Evolutionary conservation across 1,284 basidiomycete genomes (phyloP).

Genomic region (Pseudozyma sp.): DNA sequence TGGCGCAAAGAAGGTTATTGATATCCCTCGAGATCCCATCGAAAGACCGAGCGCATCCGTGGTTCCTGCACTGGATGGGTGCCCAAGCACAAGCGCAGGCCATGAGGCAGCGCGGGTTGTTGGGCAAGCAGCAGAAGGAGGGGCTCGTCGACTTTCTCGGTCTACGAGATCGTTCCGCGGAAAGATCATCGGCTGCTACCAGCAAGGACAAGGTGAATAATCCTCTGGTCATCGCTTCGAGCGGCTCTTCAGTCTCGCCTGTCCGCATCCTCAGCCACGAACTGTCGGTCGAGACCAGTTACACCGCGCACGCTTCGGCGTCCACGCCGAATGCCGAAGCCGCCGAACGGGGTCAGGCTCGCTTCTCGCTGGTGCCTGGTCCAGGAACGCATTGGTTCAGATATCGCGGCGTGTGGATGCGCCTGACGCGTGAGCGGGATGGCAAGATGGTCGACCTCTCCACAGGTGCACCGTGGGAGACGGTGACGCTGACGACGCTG

Average conservation of each 20-base stretch:
- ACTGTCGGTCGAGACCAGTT: constrained; percentile 87
- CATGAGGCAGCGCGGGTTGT: constrained; percentile 56
- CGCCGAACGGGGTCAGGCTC: constrained; percentile 50
- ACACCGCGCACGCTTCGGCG: constrained; percentile 41
- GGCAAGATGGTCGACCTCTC: constrained; percentile 82
- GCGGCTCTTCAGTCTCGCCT: constrained; percentile 69
- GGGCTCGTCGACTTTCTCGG: constrained; percentile 60
- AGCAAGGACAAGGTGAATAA: constrained; percentile 22
- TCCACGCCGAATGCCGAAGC: constrained; percentile 42
- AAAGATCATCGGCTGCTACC: background rate
- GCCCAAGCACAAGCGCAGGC: constrained; percentile 69
- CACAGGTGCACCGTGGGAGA: constrained; percentile 96
- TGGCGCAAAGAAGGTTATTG: constrained; percentile 87
- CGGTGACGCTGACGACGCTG: constrained; percentile 91
- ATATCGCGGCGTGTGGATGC: constrained; percentile 92
- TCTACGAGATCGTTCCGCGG: constrained; percentile 29
- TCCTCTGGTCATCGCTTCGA: constrained; percentile 69
- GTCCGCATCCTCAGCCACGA: constrained; percentile 75
- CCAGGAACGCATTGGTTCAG: constrained; percentile 94
- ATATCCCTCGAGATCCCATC: constrained; percentile 97
- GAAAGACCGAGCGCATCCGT: constrained; percentile 92
- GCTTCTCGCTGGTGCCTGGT: constrained; percentile 93
- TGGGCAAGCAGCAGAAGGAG: constrained; percentile 55
- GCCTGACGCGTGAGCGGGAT: constrained; percentile 86
- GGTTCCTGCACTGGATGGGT: constrained; percentile 98